Percentiles rank a stretch among this genome's conserved stretches.
Conservation (phyloP, 768 basidiomycete genomes). For the Serendipita sp. region DNA sequence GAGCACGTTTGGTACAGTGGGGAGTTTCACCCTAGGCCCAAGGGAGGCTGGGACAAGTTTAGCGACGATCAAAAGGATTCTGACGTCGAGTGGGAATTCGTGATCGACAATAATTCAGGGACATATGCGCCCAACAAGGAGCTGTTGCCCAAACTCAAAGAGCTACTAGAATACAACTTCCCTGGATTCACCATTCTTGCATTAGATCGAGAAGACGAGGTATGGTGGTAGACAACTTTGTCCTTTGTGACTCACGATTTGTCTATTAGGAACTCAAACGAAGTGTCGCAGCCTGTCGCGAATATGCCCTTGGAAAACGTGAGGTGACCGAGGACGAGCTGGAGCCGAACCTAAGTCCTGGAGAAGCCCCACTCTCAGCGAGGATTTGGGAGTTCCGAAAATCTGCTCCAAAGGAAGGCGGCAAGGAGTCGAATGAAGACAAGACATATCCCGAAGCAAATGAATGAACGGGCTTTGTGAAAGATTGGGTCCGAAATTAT, state of each 20-base stretch:
- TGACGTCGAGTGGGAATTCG: constrained; percentile 57
- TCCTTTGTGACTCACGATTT: constrained; percentile 12
- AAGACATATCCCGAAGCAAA: too few species aligned
- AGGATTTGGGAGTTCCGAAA: constrained; percentile 1
- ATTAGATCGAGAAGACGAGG: constrained; percentile 17
- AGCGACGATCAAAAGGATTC: constrained; percentile 36
- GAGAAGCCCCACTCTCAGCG: background rate
- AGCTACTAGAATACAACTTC: constrained; percentile 59
- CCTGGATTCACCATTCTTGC: constrained; percentile 22
- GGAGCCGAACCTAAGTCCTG: constrained; percentile 27
- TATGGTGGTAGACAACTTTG: background rate
- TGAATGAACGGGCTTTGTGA: background rate
- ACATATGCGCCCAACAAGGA: constrained; percentile 62
- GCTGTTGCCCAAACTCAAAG: constrained; percentile 44
- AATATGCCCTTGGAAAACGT: constrained; percentile 45
- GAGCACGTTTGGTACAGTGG: constrained; percentile 54
- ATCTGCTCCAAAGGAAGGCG: background rate
- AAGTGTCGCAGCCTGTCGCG: constrained; percentile 51
- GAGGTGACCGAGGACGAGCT: constrained; percentile 45
- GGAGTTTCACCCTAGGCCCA: constrained; percentile 63
- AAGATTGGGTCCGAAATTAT: background rate
- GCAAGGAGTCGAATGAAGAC: background rate
- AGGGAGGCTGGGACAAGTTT: constrained; percentile 52
- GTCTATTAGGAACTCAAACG: constrained; percentile 39
- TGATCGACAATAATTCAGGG: constrained; percentile 75